Evolutionary conservation across 306 rosid genomes (phyloP).

Genomic region (Aeschynomene evenia): DNA sequence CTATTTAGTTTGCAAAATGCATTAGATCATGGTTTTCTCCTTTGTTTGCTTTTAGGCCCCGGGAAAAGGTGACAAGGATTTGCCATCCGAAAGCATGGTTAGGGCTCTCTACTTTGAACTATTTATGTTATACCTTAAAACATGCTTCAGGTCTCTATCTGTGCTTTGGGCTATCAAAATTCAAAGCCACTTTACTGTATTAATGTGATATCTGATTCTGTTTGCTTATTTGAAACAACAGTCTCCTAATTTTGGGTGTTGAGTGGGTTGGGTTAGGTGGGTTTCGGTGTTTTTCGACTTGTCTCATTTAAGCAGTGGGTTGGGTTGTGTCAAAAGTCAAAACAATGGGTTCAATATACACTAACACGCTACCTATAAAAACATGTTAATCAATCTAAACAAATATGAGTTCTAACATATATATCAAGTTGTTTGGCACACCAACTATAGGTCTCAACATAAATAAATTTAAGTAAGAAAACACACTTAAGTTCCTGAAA

Average conservation of each 20-base stretch:
- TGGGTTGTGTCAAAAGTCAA: too few relatives aligned
- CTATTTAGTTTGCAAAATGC: neutral
- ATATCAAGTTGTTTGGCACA: too few relatives aligned
- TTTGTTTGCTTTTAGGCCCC: conserved; percentile 69
- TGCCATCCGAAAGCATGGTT: conserved; percentile 91
- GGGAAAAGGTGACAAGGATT: conserved; percentile 83
- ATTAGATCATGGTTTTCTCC: conserved; percentile 31
- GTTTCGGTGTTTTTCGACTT: too few relatives aligned
- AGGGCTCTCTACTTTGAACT: conserved; percentile 38
- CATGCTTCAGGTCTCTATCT: neutral
- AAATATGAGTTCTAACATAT: too few relatives aligned
- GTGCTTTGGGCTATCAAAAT: neutral
- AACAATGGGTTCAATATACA: too few relatives aligned
- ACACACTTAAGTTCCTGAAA: too few relatives aligned
- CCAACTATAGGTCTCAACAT: too few relatives aligned
- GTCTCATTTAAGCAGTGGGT: too few relatives aligned
- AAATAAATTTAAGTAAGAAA: too few relatives aligned
- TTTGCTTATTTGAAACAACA: neutral
- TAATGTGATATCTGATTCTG: neutral
- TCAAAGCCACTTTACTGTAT: neutral
- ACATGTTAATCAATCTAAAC: too few relatives aligned
- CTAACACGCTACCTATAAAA: too few relatives aligned
- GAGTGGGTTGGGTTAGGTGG: too few relatives aligned
- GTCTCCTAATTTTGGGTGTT: neutral
- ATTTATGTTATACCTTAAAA: conserved; percentile 3